A percentile compares a stretch with the other conserved stretches of the same genome.
Evolutionary conservation across 805 yeast species (phyloP).

Genomic region (Priceomyces melissophilus): DNA sequence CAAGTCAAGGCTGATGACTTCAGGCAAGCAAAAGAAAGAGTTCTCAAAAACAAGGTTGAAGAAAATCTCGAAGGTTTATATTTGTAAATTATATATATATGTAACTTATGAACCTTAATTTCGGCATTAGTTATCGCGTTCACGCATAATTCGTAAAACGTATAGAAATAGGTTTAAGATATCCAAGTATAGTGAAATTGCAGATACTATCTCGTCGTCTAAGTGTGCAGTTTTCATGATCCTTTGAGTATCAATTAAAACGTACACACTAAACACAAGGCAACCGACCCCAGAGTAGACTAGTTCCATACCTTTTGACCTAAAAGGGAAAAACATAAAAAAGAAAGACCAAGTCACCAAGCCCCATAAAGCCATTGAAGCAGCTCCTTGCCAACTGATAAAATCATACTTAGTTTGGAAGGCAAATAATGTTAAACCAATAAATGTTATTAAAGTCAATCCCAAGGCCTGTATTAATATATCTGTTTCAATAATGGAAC

Average conservation of each 20-base stretch:
- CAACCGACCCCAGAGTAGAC: conserved; percentile 75
- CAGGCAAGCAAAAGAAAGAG: conserved; percentile 90
- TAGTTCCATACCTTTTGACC: conserved; percentile 54
- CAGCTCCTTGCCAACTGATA: conserved; percentile 59
- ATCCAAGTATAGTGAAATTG: conserved; percentile 76
- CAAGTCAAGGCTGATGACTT: conserved; percentile 94
- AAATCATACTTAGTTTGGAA: conserved; percentile 76
- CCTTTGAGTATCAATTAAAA: conserved; percentile 78
- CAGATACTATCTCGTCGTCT: conserved; percentile 83
- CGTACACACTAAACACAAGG: conserved; percentile 63
- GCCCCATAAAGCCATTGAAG: conserved; percentile 56
- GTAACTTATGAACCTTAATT: background rate
- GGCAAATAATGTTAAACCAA: conserved; percentile 76
- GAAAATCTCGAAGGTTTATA: conserved; percentile 94
- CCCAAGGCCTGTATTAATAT: conserved; percentile 68
- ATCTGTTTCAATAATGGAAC: conserved; percentile 59
- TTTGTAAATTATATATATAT: conserved; percentile 37
- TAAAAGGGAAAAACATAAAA: conserved; percentile 54
- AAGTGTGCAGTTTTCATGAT: conserved; percentile 71
- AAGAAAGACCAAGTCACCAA: conserved; percentile 70
- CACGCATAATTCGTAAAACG: conserved; percentile 62
- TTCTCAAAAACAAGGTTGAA: conserved; percentile 93
- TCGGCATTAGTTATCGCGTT: conserved; percentile 12
- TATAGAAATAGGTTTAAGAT: conserved; percentile 75
- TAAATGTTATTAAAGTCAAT: conserved; percentile 65